Conservation (phyloP, 306 rosid genomes). For the Fragaria nilgerrensis region DNA sequence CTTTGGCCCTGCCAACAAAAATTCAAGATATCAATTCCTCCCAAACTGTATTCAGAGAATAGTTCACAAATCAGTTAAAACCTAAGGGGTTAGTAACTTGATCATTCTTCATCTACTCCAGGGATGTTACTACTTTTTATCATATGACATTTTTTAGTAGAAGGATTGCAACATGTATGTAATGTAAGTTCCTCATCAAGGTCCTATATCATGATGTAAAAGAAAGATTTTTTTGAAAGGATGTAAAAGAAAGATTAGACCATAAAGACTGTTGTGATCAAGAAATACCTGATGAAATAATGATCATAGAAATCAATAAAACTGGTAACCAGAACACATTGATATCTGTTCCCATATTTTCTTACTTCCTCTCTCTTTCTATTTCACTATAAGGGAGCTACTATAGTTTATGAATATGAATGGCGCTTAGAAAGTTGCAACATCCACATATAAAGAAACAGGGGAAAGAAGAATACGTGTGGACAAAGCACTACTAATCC, state of each 20-base stretch:
- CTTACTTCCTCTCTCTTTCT: neutral
- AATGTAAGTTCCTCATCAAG: neutral
- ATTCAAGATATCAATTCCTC: conserved; percentile 4
- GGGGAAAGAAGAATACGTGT: conserved; percentile 54
- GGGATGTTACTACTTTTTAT: neutral
- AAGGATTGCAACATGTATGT: neutral
- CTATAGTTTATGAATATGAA: conserved; percentile 4
- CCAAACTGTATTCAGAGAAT: neutral
- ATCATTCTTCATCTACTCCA: neutral
- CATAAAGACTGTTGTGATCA: neutral
- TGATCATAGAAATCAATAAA: conserved; percentile 29
- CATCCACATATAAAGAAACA: conserved; percentile 30
- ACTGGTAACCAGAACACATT: conserved; percentile 30
- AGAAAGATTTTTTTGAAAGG: neutral
- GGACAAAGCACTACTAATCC: conserved; percentile 27
- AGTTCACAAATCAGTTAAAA: neutral
- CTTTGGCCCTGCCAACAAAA: conserved; percentile 43
- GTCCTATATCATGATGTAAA: neutral
- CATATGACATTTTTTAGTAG: neutral
- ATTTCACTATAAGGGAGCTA: neutral
- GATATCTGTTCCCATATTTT: conserved; percentile 38
- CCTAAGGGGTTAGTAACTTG: neutral
- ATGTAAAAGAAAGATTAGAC: neutral
- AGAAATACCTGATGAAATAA: conserved; percentile 56
- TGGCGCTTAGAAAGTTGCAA: neutral